Evolutionary conservation across 805 yeast species (phyloP), one percentile per base, ranked within the genome.

Genomic region (Candida wancherniae): DNA sequence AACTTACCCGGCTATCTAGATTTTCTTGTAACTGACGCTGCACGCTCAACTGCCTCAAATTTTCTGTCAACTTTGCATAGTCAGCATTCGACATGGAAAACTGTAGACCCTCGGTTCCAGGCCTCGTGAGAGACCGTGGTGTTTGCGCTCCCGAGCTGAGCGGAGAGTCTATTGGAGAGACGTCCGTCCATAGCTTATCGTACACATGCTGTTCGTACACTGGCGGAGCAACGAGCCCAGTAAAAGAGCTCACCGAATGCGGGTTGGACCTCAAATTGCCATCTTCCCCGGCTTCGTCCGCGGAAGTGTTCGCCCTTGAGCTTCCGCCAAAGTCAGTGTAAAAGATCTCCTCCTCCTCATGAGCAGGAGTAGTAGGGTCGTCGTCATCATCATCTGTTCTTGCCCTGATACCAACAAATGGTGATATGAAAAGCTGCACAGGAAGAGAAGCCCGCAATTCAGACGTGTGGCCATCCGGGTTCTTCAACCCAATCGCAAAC

Each of bases 361-460:
- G 39, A 2, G 28, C 42, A 5, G 37, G 43, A 3, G 39, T 19
- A 13, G 15, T 26, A 16, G 23, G 24, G 7, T 47, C 53, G n/a
- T 34, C 39, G 10, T 36, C 29, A 15, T 42, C 44, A 10, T 50
- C 57, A 5, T 54, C 61, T 16, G 48, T 55, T 39, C 55, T 63
- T 2, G 81, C 79, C 11, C 74, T 64, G 11, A 90, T 67, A 1
- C 90, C 73, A 4, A 92, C 83, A 53, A 84, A 83, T 5, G 97
- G 97, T 4, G 76, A 69, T 15, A 86, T 80, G 55, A 81, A 84
- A 19, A 85, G 55, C 17, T 70, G 73, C 4, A 90, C 67, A 0
- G 97, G 97, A 40, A 90, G 63, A 0, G 96, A 81, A 0, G 97
- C 97, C 19, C 97, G 68, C 29, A 90, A 65, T 55, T 88, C 97